Evolutionary conservation across 2,329 filamentous ascomycete species (phyloP).

Genomic region (Fusarium virguliforme): DNA sequence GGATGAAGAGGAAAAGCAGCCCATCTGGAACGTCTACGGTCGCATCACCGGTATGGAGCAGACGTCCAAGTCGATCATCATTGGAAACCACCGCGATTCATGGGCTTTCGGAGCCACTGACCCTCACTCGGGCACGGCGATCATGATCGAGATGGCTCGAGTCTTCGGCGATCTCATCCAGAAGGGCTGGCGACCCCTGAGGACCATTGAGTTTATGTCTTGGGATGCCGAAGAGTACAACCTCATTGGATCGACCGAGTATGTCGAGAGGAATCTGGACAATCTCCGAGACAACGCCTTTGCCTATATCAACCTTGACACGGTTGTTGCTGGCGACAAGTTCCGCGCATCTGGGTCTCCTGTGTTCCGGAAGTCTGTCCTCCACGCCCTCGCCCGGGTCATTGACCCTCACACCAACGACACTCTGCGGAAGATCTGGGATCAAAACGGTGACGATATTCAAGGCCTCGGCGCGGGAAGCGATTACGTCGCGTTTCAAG

Average conservation of each 20-base stretch:
- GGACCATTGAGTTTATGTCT: conserved; percentile 97
- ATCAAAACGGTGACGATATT: conserved; percentile 73
- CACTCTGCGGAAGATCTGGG: conserved; percentile 84
- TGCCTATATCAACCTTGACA: conserved; percentile 93
- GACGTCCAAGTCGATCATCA: conserved; percentile 84
- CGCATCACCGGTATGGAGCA: conserved; percentile 89
- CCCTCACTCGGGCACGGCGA: conserved; percentile 88
- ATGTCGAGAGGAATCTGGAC: conserved; percentile 88
- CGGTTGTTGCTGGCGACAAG: conserved; percentile 81
- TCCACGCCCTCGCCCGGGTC: conserved; percentile 82
- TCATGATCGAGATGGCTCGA: conserved; percentile 90
- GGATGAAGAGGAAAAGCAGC: conserved; percentile 85
- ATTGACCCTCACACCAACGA: conserved; percentile 80
- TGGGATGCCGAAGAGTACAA: conserved; percentile 98
- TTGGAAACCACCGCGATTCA: conserved; percentile 94
- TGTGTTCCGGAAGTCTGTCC: conserved; percentile 80
- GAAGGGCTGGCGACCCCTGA: conserved; percentile 89
- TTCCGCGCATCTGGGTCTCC: conserved; percentile 88
- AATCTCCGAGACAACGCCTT: conserved; percentile 80
- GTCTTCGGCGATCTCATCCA: conserved; percentile 85
- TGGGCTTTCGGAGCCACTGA: conserved; percentile 92
- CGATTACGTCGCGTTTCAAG: conserved; percentile 92
- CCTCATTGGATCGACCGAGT: conserved; percentile 93
- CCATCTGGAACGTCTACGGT: conserved; percentile 93
- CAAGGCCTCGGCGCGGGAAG: conserved; percentile 81